Conservation (phyloP, 441 rosid species). For the Croton setiger region DNA sequence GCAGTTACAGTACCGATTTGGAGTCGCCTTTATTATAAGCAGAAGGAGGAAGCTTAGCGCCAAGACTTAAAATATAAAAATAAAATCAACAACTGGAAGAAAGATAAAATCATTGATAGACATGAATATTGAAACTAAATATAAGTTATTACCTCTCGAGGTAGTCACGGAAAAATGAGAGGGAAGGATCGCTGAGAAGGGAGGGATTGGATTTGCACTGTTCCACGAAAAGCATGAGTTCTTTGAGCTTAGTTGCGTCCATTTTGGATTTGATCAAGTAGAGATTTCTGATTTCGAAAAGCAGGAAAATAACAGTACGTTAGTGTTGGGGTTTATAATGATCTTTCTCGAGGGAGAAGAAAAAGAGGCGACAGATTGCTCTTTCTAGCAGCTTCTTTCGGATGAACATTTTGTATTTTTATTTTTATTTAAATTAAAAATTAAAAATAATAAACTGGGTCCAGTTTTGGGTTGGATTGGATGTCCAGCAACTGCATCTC, state of each 20-base stretch:
- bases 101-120: background rate
- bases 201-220: slow-evolving; percentile 85
- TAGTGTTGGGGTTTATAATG: background rate
- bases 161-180: slow-evolving; percentile 93
- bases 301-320: background rate
- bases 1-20: slow-evolving; percentile 46
- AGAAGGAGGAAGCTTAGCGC: slow-evolving; percentile 70
- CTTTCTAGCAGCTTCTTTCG: slow-evolving; percentile 38
- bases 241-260: slow-evolving; percentile 61
- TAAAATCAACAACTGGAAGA: background rate
- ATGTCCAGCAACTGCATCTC: too few species aligned
- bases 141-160: slow-evolving; percentile 53
- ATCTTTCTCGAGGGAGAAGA: background rate
- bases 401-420: background rate
- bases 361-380: background rate
- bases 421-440: too few species aligned
- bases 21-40: slow-evolving; percentile 36
- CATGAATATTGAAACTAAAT: too few species aligned
- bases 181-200: slow-evolving; percentile 66
- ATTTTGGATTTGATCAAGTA: slow-evolving; percentile 20
- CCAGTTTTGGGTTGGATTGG: too few species aligned
- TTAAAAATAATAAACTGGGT: background rate
- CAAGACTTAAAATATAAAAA: slow-evolving; percentile 50
- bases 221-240: slow-evolving; percentile 63
- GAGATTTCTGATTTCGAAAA: background rate